Evolutionary conservation across 345 rosid species (phyloP), one percentile per base, ranked within the genome.

Genomic region (Syzygium aqueum): DNA sequence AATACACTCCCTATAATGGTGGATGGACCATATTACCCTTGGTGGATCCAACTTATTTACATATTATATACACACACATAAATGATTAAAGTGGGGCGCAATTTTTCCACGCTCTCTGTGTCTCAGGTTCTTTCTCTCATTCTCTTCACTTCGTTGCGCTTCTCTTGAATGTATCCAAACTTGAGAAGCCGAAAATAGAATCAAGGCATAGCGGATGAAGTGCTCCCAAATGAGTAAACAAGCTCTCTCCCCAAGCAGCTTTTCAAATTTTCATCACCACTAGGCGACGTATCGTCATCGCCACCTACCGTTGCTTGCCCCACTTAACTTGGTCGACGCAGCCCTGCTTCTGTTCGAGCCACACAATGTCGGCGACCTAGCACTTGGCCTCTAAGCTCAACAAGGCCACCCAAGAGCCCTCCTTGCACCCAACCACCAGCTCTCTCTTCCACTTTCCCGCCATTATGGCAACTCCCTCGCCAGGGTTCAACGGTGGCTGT

Each of bases 401-500:
- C 25, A 21, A 53, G 57, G 57, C 57, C 57, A 53, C 57, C 57
- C 11, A 3, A 54, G 59, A 23, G 1, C 9, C 56, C 56, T 53
- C 27, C 27, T 54, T 22, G 59, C 27, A 54, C 27, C 27, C 59
- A 22, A 53, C 8, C 25, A 25, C 0, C 57, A 53, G 4, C 57
- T 53, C 57, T 53, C 57, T 53, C 57, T 53, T 53, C 25, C 57
- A 53, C 25, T 21, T 21, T 53, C 57, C 22, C 57, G 0, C 11
- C 57, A 53, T 53, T 53, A 0, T 9, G 8, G 25, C 25, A 53
- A 21, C 0, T 8, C 57, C 11, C 1, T 0, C 7, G 22, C 57
- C 0, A 53, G 0, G 25, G 57, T 1, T 53, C 57, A 53, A 53
- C 22, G 57, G 22, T 1, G 0, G 7, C 7, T 16, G 7, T 53